Evolutionary conservation across 352 stramenopile genomes (phyloP).

Genomic region (Phytophthora sp.): DNA sequence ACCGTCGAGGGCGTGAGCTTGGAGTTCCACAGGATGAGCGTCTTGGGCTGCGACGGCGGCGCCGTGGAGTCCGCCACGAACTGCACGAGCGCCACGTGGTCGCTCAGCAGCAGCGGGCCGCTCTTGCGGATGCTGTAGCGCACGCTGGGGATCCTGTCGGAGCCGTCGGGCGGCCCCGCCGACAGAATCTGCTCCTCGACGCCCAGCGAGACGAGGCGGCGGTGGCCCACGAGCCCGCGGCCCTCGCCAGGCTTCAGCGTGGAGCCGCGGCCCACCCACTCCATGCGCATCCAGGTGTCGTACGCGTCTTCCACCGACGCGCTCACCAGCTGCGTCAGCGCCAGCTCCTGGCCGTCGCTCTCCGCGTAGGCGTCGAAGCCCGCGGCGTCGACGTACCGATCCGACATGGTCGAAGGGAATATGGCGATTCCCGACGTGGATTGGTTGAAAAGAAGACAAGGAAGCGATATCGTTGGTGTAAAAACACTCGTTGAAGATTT

Average conservation of each 20-base stretch:
- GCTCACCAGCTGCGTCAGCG: slow-evolving; percentile 47
- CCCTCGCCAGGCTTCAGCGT: slow-evolving; percentile 44
- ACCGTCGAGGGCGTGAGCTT: slow-evolving; percentile 60
- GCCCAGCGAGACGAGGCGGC: slow-evolving; percentile 43
- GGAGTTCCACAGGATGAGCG: slow-evolving; percentile 64
- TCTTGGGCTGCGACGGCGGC: slow-evolving; percentile 35
- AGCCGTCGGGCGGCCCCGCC: slow-evolving; percentile 41
- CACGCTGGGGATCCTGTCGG: slow-evolving; percentile 49
- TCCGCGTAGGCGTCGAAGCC: slow-evolving; percentile 53
- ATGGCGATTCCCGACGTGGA: neutral
- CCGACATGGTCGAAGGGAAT: slow-evolving; percentile 11
- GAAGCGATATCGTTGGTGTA: no score
- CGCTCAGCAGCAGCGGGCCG: slow-evolving; percentile 46
- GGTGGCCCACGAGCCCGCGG: slow-evolving; percentile 50
- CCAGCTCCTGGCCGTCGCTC: slow-evolving; percentile 57
- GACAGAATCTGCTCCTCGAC: slow-evolving; percentile 67
- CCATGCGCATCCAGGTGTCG: slow-evolving; percentile 57
- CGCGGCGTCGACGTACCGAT: slow-evolving; percentile 47
- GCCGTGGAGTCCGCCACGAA: slow-evolving; percentile 51
- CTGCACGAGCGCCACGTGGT: slow-evolving; percentile 64
- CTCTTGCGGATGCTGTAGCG: slow-evolving; percentile 57
- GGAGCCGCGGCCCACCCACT: slow-evolving; percentile 41
- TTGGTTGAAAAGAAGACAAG: slow-evolving; percentile 15
- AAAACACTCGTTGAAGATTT: neutral
- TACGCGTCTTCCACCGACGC: slow-evolving; percentile 39